A percentile compares a stretch with the other conserved stretches of the same genome.
Evolutionary conservation across 805 yeast species (phyloP).

Genomic region (Hanseniaspora taiwanica): DNA sequence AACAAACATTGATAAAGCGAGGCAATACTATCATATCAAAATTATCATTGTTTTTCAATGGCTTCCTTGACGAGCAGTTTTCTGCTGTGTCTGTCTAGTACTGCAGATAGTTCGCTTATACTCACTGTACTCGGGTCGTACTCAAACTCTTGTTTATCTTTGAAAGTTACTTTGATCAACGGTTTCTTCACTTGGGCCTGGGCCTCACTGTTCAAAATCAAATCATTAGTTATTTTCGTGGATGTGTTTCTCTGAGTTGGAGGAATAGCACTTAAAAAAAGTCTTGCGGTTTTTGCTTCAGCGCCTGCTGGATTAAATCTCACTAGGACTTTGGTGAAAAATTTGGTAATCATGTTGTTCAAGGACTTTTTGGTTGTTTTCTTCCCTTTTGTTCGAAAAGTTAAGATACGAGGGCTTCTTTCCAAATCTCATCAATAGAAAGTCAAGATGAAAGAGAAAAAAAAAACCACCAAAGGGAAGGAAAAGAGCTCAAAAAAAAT

Average conservation of each 20-base stretch:
- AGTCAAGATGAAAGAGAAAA: too few relatives aligned
- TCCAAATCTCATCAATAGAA: too few relatives aligned
- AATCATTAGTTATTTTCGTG: conserved; percentile 43
- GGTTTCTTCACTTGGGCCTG: conserved; percentile 31
- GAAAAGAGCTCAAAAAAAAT: too few relatives aligned
- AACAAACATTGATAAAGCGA: too few relatives aligned
- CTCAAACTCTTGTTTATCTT: conserved; percentile 60
- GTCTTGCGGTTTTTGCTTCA: conserved; percentile 69
- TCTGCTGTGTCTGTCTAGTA: conserved; percentile 74
- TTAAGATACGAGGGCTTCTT: too few relatives aligned
- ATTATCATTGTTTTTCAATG: conserved; percentile 26
- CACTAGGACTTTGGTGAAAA: conserved; percentile 64
- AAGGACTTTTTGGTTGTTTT: too few relatives aligned
- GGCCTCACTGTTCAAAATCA: conserved; percentile 32
- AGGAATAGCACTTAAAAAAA: conserved; percentile 69
- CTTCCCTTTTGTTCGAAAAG: too few relatives aligned
- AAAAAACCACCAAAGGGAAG: too few relatives aligned
- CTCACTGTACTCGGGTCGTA: conserved; percentile 48
- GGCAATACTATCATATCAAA: background rate
- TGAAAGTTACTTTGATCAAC: conserved; percentile 59
- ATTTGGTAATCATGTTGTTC: conserved; percentile 95
- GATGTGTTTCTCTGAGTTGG: conserved; percentile 53
- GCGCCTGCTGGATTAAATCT: conserved; percentile 65
- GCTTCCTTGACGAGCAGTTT: conserved; percentile 63
- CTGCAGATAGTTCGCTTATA: conserved; percentile 48